Evolutionary conservation across 2,329 filamentous ascomycete genomes (phyloP), one percentile per base, ranked within the genome.

Genomic region (Scedosporium dehoogii): DNA sequence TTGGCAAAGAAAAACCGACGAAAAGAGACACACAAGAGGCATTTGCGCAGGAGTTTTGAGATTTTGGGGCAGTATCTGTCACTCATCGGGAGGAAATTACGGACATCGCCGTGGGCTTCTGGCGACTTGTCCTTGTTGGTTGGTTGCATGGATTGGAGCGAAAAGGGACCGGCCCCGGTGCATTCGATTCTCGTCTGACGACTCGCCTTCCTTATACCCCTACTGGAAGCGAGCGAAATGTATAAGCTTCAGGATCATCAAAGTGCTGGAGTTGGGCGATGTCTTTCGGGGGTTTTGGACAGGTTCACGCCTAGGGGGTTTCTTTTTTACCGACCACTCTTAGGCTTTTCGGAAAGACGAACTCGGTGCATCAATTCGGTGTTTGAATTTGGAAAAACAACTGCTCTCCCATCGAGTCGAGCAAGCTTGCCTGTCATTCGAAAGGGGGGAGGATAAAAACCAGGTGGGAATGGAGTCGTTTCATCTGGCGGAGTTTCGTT

Each of bases 21-120:
- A 56, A 58, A 58, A 3, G n/a, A n/a, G n/a, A 33, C n/a, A 38
- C n/a, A 25, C 14, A 23, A 60, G 62, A 63, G 60, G 56, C 63
- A 67, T 64, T 63, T 63, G 63, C 62, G 46, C 51, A 62, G 66
- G 61, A 65, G 62, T 64, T 65, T 55, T 55, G 63, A 62, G 65
- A 44, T 51, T 51, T 51, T 38, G 25, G 59, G 59, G 59, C 51
- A 55, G 21, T 41, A 25, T 53, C 25, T 33, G 59, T 60, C 59
- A 51, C 59, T 60, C 59, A 60, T 38, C 48, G 44, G 44, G 42
- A 60, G 44, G 44, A 27, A 18, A 21, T 53, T 6, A 42, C 14
- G 59, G 21, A 44, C 18, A 44, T 46, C 46, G 44, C 48, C 59
- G 21, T 33, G 38, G 48, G 44, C 58, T 60, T 48, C 25, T 44